phyloP scores from a whole-genome alignment of 176 grass and related monocot genomes.

The Paspalum vaginatum region DNA sequence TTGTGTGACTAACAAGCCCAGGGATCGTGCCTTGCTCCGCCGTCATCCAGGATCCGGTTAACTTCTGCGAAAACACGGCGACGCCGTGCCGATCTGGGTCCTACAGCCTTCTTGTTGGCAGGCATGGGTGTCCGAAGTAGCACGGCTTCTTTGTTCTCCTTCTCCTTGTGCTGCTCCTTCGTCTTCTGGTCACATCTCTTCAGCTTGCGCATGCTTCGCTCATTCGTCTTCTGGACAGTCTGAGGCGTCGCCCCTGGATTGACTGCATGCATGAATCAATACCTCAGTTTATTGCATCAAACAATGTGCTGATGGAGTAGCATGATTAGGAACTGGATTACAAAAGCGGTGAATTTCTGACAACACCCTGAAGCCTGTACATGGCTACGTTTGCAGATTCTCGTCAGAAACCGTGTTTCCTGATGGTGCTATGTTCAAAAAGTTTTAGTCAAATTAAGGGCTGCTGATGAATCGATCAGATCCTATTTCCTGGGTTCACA shows the following conservation, averaged over 20 bases:
- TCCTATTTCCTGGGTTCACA: not conserved
- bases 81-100: slow-evolving; percentile 9
- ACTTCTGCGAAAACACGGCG: slow-evolving; percentile 33
- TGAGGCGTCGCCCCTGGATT: slow-evolving; percentile 52
- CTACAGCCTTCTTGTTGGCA: slow-evolving; percentile 9
- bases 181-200: slow-evolving; percentile 6
- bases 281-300: slow-evolving; percentile 19
- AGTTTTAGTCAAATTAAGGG: not conserved
- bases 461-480: not conserved
- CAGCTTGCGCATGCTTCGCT: slow-evolving; percentile 27
- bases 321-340: not conserved
- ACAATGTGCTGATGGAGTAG: not conserved
- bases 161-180: not conserved
- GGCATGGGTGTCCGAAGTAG: not conserved
- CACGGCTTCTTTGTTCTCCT: slow-evolving; percentile 12
- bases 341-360: not conserved
- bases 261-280: slow-evolving; percentile 37
- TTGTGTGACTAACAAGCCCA: slow-evolving; percentile 19
- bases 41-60: slow-evolving; percentile 22
- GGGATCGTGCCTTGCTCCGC: slow-evolving; percentile 5
- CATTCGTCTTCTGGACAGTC: slow-evolving; percentile 33
- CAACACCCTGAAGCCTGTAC: not conserved
- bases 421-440: not conserved
- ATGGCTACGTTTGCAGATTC: slow-evolving; percentile 9
- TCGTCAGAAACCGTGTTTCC: slow-evolving; percentile 1